A percentile compares a stretch with the other conserved stretches of the same genome.
phyloP scores from a whole-genome alignment of 2,329 filamentous ascomycete species.

The Lecanicillium sp. region DNA sequence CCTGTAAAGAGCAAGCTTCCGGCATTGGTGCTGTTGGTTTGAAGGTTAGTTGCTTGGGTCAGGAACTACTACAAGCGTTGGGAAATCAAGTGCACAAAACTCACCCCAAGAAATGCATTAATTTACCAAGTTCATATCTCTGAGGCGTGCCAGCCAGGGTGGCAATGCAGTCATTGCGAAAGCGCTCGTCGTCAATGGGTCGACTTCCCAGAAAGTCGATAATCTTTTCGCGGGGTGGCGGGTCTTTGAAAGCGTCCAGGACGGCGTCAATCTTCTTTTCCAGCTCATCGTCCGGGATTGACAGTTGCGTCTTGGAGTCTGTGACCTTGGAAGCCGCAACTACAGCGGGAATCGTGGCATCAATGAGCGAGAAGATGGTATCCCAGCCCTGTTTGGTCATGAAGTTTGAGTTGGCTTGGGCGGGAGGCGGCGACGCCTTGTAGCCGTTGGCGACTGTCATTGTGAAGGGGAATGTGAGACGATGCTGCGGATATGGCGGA shows the following conservation, averaged over 20 bases:
- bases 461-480: not conserved
- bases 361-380: slow-evolving; percentile 44
- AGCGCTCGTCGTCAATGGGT: slow-evolving; percentile 41
- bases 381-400: slow-evolving; percentile 44
- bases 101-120: slow-evolving; percentile 36
- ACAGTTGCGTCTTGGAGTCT: slow-evolving; percentile 32
- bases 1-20: slow-evolving; percentile 61
- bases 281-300: slow-evolving; percentile 41
- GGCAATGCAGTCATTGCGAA: slow-evolving; percentile 40
- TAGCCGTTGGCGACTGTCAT: slow-evolving; percentile 2
- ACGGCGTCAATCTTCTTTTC: slow-evolving; percentile 32
- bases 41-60: not conserved
- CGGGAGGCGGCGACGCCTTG: slow-evolving; percentile 3
- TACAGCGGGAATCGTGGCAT: slow-evolving; percentile 54
- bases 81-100: slow-evolving; percentile 14
- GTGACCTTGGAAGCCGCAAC: slow-evolving; percentile 28
- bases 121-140: slow-evolving; percentile 27
- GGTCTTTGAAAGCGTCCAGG: slow-evolving; percentile 24
- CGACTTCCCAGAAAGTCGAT: slow-evolving; percentile 44
- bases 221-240: slow-evolving; percentile 35
- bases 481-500: not conserved
- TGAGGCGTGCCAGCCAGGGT: slow-evolving; percentile 28
- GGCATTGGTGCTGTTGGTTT: slow-evolving; percentile 43
- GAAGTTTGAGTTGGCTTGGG: slow-evolving; percentile 21
- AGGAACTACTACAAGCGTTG: not conserved